Percentiles rank a stretch among this genome's conserved stretches.
Evolutionary conservation across 2,329 filamentous ascomycete species (phyloP).

Genomic region (Lachnellula suecica): DNA sequence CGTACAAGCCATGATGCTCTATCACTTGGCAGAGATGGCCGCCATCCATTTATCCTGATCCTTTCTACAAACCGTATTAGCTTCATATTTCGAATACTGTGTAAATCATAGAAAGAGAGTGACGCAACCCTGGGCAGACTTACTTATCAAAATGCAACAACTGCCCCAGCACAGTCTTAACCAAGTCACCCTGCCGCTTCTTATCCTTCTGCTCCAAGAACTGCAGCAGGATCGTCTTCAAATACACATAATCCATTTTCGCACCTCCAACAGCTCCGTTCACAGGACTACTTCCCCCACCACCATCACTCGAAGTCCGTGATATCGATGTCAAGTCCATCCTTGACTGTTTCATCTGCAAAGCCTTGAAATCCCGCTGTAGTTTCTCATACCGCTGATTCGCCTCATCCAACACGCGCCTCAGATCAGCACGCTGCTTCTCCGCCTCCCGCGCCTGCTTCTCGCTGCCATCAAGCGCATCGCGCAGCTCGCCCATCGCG

Average conservation of each 20-base stretch:
- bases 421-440: constrained; percentile 74
- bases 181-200: constrained; percentile 71
- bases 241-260: constrained; percentile 49
- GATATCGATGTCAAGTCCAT: constrained; percentile 31
- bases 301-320: constrained; percentile 35
- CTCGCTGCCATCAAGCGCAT: constrained; percentile 85
- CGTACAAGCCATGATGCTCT: neutral
- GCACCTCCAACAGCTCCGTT: constrained; percentile 24
- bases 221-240: constrained; percentile 80
- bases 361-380: constrained; percentile 61
- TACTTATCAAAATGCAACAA: constrained; percentile 75
- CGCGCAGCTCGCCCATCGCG: constrained; percentile 75
- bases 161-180: constrained; percentile 71
- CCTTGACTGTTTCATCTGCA: constrained; percentile 44
- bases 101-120: too few species aligned
- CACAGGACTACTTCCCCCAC: constrained; percentile 26
- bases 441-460: constrained; percentile 80
- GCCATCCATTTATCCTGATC: constrained; percentile 88
- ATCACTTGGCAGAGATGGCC: constrained; percentile 50
- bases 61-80: constrained; percentile 43
- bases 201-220: constrained; percentile 81
- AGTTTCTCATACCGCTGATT: constrained; percentile 77
- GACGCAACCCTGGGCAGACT: constrained; percentile 42
- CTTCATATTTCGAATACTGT: too few species aligned
- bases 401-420: constrained; percentile 75